Evolutionary conservation across 371 early-diverging fungal species (phyloP).

Genomic region (Syncephalastrum sp.): DNA sequence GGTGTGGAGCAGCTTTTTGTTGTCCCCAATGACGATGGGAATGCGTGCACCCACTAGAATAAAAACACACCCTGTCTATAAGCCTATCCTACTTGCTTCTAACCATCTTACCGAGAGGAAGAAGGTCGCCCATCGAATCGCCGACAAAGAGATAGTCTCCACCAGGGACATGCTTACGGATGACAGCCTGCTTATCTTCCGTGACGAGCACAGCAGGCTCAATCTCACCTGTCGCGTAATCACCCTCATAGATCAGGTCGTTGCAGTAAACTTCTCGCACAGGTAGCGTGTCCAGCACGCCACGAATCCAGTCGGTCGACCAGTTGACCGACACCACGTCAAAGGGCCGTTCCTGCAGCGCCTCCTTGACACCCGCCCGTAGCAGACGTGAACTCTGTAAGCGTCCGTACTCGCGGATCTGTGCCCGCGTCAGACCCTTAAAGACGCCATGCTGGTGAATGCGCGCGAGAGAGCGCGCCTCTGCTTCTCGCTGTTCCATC

Average conservation of each 20-base stretch:
- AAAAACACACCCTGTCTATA: neutral
- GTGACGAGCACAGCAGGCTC: constrained; percentile 25
- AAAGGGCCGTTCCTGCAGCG: constrained; percentile 3
- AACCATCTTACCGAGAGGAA: constrained; percentile 26
- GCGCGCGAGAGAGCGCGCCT: constrained; percentile 31
- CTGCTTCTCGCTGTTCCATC: constrained; percentile 16
- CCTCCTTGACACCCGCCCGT: constrained; percentile 17
- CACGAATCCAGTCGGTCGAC: constrained; percentile 52
- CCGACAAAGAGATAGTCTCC: constrained; percentile 30
- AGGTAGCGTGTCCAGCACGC: constrained; percentile 17
- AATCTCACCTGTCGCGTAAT: constrained; percentile 31
- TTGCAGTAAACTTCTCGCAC: constrained; percentile 32
- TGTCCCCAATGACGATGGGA: constrained; percentile 54
- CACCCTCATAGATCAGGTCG: constrained; percentile 22
- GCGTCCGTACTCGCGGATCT: constrained; percentile 14
- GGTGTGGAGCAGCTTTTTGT: constrained; percentile 27
- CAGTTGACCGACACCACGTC: constrained; percentile 40
- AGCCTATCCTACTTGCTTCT: neutral
- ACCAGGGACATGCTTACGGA: constrained; percentile 7
- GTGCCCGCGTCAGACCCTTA: constrained; percentile 21
- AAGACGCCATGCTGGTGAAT: constrained; percentile 28
- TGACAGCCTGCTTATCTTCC: constrained; percentile 25
- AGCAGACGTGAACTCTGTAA: constrained; percentile 9
- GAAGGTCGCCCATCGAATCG: constrained; percentile 41
- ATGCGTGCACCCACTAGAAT: constrained; percentile 44